Percentiles rank a stretch among this genome's conserved stretches.
Conservation (phyloP, 2,329 filamentous ascomycete genomes). For the Aspergillus pseudonomiae region DNA sequence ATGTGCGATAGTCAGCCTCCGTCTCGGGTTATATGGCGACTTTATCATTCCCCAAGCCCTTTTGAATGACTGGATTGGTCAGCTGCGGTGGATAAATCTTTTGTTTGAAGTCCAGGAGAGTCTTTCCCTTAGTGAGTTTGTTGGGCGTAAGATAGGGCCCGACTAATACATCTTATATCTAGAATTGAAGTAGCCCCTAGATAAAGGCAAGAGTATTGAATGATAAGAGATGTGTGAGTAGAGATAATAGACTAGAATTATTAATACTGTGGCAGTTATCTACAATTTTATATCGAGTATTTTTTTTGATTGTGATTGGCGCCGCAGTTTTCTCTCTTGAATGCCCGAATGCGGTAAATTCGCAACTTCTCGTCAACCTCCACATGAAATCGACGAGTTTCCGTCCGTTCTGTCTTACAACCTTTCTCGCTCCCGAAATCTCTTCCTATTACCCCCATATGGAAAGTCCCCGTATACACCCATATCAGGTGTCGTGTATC, state of each 20-base stretch:
- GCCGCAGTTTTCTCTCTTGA: not conserved
- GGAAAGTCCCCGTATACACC: not conserved
- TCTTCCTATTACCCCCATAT: not conserved
- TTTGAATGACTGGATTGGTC: constrained; percentile 76
- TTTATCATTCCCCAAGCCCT: constrained; percentile 48
- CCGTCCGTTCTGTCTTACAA: not conserved
- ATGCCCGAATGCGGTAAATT: not conserved
- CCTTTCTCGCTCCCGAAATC: not conserved
- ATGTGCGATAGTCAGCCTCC: constrained; percentile 47
- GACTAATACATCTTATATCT: too few relatives aligned
- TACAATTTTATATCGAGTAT: too few relatives aligned
- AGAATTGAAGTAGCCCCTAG: too few relatives aligned
- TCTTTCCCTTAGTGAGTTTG: constrained; percentile 80
- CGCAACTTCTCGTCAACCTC: not conserved
- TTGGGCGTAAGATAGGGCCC: constrained; percentile 56
- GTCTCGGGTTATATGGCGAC: constrained; percentile 49
- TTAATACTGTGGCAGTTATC: too few relatives aligned
- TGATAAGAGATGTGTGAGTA: too few relatives aligned
- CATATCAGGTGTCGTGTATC: not conserved
- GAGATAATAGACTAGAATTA: too few relatives aligned
- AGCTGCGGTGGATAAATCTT: constrained; percentile 78
- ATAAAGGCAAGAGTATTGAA: too few relatives aligned
- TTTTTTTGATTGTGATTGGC: not conserved
- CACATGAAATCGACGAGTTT: not conserved
- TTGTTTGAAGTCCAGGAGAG: constrained; percentile 77